Conservation (phyloP, 2,329 filamentous ascomycete genomes). For the Fusarium marasasianum region DNA sequence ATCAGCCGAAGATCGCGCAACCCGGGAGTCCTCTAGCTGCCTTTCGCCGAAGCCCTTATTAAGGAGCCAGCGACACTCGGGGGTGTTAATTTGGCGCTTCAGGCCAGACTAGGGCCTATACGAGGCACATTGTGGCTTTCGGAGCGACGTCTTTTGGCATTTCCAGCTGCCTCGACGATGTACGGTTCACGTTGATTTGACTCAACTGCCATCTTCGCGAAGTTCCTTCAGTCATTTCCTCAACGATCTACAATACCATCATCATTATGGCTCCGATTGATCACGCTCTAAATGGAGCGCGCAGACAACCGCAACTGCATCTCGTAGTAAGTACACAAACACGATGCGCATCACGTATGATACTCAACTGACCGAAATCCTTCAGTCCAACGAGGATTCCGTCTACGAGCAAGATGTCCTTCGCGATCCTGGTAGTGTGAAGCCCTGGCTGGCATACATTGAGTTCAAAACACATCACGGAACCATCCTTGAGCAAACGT, state of each 20-base stretch:
- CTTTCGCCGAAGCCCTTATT: background rate
- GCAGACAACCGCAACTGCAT: conserved; percentile 57
- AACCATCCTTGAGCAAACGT: conserved; percentile 83
- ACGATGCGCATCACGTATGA: background rate
- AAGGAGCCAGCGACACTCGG: background rate
- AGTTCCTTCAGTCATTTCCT: background rate
- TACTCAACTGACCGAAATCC: conserved; percentile 42
- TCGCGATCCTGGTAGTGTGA: conserved; percentile 84
- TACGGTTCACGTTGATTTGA: conserved; percentile 33
- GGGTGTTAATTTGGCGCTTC: background rate
- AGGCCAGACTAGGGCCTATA: background rate
- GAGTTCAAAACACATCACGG: conserved; percentile 91
- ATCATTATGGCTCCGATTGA: conserved; percentile 38
- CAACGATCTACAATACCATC: background rate
- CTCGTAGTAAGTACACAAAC: conserved; percentile 55
- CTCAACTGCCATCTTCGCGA: conserved; percentile 17
- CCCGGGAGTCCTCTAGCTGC: background rate
- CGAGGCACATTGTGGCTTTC: background rate
- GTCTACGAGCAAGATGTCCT: conserved; percentile 97
- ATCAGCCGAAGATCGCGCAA: conserved; percentile 3
- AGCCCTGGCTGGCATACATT: conserved; percentile 95
- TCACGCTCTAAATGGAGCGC: conserved; percentile 47
- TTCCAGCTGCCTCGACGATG: conserved; percentile 34
- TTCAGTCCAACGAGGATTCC: conserved; percentile 83
- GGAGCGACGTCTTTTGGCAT: background rate